These are phyloP conservation scores for Beauveria bassiana DNA, from an alignment of 2,329 filamentous ascomycete genomes.

Conservation along the genomic window DNA sequence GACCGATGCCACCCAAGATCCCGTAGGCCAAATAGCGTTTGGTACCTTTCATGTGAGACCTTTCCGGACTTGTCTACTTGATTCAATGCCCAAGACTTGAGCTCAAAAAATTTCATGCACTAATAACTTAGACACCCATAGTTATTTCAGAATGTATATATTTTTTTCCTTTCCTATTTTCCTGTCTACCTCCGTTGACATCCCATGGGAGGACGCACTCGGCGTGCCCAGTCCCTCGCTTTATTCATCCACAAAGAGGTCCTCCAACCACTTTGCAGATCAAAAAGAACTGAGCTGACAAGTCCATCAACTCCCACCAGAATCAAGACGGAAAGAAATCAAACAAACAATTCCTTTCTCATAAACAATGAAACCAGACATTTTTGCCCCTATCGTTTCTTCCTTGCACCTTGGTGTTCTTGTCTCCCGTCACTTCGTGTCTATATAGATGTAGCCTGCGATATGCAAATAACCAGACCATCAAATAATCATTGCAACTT, in stretches of 20 bases:
- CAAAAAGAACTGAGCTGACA: no score
- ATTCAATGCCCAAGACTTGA: background rate
- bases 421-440: background rate
- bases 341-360: background rate
- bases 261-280: slow-evolving; percentile 6
- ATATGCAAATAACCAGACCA: slow-evolving; percentile 12
- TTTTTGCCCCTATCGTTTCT: background rate
- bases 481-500: slow-evolving; percentile 13
- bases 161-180: background rate
- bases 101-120: background rate
- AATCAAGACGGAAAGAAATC: background rate
- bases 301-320: background rate
- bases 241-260: background rate
- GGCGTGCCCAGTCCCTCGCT: background rate
- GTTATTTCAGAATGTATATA: background rate
- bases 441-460: slow-evolving; percentile 9
- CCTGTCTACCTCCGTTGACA: slow-evolving; percentile 7
- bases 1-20: no score
- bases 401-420: background rate
- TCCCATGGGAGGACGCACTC: background rate
- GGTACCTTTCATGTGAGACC: no score
- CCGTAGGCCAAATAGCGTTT: no score
- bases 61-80: no score
- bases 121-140: background rate
- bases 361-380: background rate